These are phyloP conservation scores for Tulasnella sp. DNA, from an alignment of 768 basidiomycete species.

Conservation along the genomic window DNA sequence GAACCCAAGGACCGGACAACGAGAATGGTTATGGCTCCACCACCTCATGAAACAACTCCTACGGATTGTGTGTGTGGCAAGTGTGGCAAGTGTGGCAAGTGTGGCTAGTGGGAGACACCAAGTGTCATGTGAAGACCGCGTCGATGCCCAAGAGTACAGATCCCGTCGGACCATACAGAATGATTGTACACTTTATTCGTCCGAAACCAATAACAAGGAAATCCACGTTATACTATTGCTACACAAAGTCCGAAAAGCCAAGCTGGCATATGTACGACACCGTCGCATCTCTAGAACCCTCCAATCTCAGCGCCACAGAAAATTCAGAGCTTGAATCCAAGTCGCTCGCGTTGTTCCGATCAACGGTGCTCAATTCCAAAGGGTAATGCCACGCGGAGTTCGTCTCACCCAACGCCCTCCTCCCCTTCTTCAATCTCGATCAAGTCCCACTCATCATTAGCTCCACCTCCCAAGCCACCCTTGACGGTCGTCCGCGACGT, in stretches of 20 bases:
- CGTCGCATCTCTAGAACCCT: not conserved
- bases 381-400: not conserved
- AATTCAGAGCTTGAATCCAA: not conserved
- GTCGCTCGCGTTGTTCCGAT: not conserved
- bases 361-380: not conserved
- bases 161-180: not conserved
- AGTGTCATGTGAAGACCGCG: not conserved
- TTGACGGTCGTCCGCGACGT: slow-evolving; percentile 10
- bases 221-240: not conserved
- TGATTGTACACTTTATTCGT: not conserved
- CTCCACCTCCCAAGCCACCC: slow-evolving; percentile 1
- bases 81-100: too few species aligned
- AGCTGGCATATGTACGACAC: not conserved
- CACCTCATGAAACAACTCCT: too few species aligned
- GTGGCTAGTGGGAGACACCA: too few species aligned
- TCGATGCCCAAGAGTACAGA: not conserved
- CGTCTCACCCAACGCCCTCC: slow-evolving; percentile 18
- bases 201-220: not conserved
- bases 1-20: too few species aligned
- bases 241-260: not conserved
- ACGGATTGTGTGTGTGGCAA: too few species aligned
- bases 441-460: slow-evolving; percentile 30
- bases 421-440: slow-evolving; percentile 30
- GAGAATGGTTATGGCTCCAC: too few species aligned
- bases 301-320: not conserved